Base-by-base conservation (phyloP, 768 basidiomycete genomes). In the Xerocomellus amylosporus region DNA sequence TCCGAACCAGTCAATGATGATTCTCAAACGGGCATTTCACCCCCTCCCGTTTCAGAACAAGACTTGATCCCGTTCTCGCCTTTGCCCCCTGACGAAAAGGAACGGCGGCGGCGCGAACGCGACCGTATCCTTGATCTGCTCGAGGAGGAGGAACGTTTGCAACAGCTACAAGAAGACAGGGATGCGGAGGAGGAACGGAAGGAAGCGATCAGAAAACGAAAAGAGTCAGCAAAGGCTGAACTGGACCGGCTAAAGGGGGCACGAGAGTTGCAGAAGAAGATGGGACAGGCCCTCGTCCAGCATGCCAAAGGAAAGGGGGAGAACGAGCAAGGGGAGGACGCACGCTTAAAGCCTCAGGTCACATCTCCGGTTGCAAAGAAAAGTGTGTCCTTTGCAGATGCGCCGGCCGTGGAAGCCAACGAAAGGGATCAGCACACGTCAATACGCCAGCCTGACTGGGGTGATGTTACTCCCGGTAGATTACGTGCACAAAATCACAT, bases 181-280 rank as follows among this genome's bases (percentile, higher is more conserved):
- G 67, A 68, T 3, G 77, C 77, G 28, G 65, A 71, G 37, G 75
- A 82, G 49, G 69, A 68, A 42, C 71, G 71, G 43, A 73, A 75
- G 59, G 80, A 82, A 38, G 71, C 76, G n/a, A 63, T 81, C 19
- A 79, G 74, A 59, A 79, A 76, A 62, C 75, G 79, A 24, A 81
- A 75, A 61, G 75, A 80, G 56, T 80, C 77, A 5, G 77, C 76
- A 15, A 73, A 70, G 57, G 46, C 68, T 64, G 75, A 79, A 52
- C 63, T 76, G 52, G 73, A 76, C 37, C 70, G 56, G 39, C 49
- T 77, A 26, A 76, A 71, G 53, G 65, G 69, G 19, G 65, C 73
- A 19, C 72, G 68, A 38, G 76, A 85, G 54, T 71, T 89, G 66
- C 87, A 89, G 67, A 87, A 83, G 75, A 88, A 83, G 72, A 88